A percentile compares a stretch with the other conserved stretches of the same genome.
Evolutionary conservation across 306 rosid genomes (phyloP).

Genomic region (Ammopiptanthus mongolicus): DNA sequence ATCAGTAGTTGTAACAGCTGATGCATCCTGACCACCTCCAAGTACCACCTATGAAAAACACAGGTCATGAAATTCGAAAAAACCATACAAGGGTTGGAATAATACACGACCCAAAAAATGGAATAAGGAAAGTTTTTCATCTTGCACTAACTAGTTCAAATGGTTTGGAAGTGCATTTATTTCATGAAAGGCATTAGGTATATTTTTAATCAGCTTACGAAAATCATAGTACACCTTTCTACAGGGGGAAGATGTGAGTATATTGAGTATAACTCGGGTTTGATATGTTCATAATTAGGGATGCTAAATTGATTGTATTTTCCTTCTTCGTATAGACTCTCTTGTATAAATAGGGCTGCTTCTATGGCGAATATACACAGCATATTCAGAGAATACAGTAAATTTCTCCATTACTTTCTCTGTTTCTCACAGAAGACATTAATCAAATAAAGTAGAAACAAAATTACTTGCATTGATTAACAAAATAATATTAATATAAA

Average conservation of each 20-base stretch:
- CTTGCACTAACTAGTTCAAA: background rate
- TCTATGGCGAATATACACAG: background rate
- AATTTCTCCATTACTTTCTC: background rate
- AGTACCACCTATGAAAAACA: conserved; percentile 60
- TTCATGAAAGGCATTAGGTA: background rate
- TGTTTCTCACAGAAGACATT: background rate
- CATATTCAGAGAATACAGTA: background rate
- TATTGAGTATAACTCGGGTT: background rate
- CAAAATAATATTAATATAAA: background rate
- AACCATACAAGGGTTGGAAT: background rate
- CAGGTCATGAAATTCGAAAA: background rate
- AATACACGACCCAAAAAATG: background rate
- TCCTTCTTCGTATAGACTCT: background rate
- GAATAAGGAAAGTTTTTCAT: background rate
- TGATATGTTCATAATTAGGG: background rate
- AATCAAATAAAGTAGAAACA: background rate
- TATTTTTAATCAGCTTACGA: background rate
- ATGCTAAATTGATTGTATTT: background rate
- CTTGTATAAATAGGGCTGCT: background rate
- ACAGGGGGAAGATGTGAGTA: background rate
- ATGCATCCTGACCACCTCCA: conserved; percentile 99
- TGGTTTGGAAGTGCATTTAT: background rate
- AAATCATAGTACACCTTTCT: background rate
- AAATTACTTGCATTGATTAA: background rate
- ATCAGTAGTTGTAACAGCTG: conserved; percentile 85